A percentile compares a stretch with the other conserved stretches of the same genome.
Conservation (phyloP, 441 rosid genomes). For the Euphorbia schlechtendalii region DNA sequence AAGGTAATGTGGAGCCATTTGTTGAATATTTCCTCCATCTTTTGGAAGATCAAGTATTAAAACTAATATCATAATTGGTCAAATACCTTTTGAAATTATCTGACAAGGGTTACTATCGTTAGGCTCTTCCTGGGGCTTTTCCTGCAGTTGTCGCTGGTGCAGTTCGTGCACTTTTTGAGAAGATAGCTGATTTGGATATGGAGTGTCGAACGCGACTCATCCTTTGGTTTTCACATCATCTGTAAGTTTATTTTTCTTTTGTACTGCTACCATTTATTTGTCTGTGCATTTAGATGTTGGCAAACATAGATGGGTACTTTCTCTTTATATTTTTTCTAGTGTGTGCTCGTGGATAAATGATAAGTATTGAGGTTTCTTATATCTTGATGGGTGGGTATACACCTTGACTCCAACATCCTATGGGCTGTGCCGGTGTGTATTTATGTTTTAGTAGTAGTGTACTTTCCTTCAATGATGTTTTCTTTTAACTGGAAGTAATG, state of each 20-base stretch:
- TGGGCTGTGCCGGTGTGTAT: too few species aligned
- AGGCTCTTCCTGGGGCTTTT: constrained; percentile 99
- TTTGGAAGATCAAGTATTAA: background rate
- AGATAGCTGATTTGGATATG: constrained; percentile 90
- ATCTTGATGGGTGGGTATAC: background rate
- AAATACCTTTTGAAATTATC: background rate
- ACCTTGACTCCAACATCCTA: too few species aligned
- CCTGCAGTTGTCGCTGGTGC: constrained; percentile 99
- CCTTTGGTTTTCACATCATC: constrained; percentile 99
- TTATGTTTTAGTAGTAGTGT: too few species aligned
- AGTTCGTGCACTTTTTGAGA: constrained; percentile 96
- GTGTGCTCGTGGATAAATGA: too few species aligned
- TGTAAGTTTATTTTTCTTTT: constrained; percentile 46
- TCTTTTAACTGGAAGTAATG: too few species aligned
- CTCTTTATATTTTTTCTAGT: too few species aligned
- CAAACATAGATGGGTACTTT: too few species aligned
- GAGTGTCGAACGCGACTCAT: constrained; percentile 89
- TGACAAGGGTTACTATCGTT: constrained; percentile 28
- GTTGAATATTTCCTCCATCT: background rate
- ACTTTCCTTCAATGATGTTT: too few species aligned
- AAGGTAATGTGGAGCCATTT: constrained; percentile 71
- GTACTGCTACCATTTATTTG: constrained; percentile 67
- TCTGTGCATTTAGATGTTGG: constrained; percentile 10
- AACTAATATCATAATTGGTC: background rate
- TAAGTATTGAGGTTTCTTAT: background rate